Evolutionary conservation across 78 protist species (phyloP).

Genomic region (Planoprotostelium fungivorum): DNA sequence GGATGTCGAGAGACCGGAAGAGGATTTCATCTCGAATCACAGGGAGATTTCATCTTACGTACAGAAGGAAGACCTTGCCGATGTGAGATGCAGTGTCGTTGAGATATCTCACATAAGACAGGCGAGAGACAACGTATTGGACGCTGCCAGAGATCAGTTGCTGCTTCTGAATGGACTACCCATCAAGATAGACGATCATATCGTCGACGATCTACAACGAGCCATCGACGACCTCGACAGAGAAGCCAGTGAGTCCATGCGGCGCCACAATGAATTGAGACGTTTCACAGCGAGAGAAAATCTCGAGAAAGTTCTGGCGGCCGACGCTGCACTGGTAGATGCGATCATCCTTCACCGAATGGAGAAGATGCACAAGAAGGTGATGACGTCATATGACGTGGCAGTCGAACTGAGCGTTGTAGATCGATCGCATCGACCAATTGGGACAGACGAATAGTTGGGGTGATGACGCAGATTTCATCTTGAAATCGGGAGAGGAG

Average conservation of each 20-base stretch:
- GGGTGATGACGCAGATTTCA: background rate
- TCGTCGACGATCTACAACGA: background rate
- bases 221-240: background rate
- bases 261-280: too few relatives aligned
- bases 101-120: background rate
- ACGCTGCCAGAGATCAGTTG: background rate
- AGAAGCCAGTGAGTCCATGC: too few relatives aligned
- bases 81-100: background rate
- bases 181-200: background rate
- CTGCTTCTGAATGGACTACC: background rate
- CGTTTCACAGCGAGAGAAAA: background rate
- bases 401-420: background rate
- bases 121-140: background rate
- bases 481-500: background rate
- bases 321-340: background rate
- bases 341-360: background rate
- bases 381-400: background rate
- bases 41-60: background rate
- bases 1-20: background rate
- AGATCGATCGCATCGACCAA: background rate
- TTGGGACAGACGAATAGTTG: background rate
- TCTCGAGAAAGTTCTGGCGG: background rate
- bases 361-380: background rate
- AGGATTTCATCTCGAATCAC: background rate
- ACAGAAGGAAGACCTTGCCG: background rate